Base-by-base conservation (phyloP, 2,329 filamentous ascomycete species). In the Beauveria bassiana region DNA sequence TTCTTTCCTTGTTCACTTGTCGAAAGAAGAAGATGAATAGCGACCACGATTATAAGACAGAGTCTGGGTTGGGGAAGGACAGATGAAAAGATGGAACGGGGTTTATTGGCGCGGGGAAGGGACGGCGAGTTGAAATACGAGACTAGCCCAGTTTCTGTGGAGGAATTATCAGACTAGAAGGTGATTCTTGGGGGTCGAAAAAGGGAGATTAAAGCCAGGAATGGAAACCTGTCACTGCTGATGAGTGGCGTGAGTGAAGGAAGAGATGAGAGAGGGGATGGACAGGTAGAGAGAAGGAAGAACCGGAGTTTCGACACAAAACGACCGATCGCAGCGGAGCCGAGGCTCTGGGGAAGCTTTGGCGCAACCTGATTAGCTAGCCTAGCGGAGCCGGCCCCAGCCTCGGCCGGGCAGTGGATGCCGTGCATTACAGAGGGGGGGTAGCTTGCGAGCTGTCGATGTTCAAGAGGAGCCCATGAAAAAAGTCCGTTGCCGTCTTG, bases 341-440 rank as follows among this genome's bases (percentile, higher is more conserved):
- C 62, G 61, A 63, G 61, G 61, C 38, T 61, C 61, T 61, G 61
- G 61, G 61, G 61, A 61, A 63, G 57, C 62, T 63, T 50, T 53
- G 52, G 10, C 12, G 24, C 12, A 34, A 34, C 12, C 20, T 63
- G 62, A 61, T 60, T 63, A 52, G 62, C 51, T 52, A 58, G n/a
- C 1, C n/a, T 14, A 22, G 16, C 22, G 45, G 45, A 38, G 20
- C 20, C 18, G 51, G 62, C 42, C 34, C 49, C 54, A 54, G 55
- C 61, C 61, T 49, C 43, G 52, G 51, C 18, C 51, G 53, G 45
- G 42, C 51, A 14, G 59, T 52, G 46, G 45, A 14, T 56, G 45
- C 42, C 4, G 24, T 56, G 45, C 42, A 9, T 43, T 38, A 38
- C 12, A 12, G 34, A 38, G 34, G n/a, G 14, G 22, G 22, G 22